Percentiles rank a stretch among this genome's conserved stretches.
Evolutionary conservation across 2,329 filamentous ascomycete genomes (phyloP).

Genomic region (Ascochyta koolunga): DNA sequence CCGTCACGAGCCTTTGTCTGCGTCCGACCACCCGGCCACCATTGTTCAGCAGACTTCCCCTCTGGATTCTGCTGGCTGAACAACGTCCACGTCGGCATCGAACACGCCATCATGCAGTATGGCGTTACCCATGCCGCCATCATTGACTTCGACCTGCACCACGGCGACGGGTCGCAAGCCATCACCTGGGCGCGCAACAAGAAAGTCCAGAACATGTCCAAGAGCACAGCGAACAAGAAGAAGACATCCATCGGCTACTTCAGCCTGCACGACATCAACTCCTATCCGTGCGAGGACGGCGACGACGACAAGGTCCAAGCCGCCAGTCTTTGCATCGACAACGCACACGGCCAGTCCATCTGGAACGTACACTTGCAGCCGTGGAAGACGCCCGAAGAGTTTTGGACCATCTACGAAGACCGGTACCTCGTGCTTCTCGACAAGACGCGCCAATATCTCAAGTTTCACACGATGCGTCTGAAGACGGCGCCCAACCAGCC

Average conservation of each 20-base stretch:
- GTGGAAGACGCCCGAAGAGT: constrained; percentile 82
- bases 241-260: constrained; percentile 93
- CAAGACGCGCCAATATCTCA: constrained; percentile 81
- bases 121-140: constrained; percentile 90
- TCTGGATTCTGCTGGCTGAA: constrained; percentile 99
- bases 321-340: constrained; percentile 92
- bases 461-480: constrained; percentile 71
- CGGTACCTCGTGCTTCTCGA: constrained; percentile 79
- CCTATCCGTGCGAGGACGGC: constrained; percentile 94
- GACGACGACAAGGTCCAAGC: constrained; percentile 92
- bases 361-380: constrained; percentile 95
- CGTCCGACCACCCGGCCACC: constrained; percentile 90
- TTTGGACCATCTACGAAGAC: constrained; percentile 85
- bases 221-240: constrained; percentile 77
- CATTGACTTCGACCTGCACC: constrained; percentile 51
- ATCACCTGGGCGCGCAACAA: constrained; percentile 92
- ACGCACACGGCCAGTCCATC: constrained; percentile 89
- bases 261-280: constrained; percentile 97
- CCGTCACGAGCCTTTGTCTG: constrained; percentile 86
- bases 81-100: constrained; percentile 96
- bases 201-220: constrained; percentile 66
- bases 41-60: constrained; percentile 86
- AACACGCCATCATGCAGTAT: constrained; percentile 82
- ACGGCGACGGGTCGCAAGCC: constrained; percentile 77
- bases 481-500: constrained; percentile 62